Evolutionary conservation across 2,329 filamentous ascomycete species (phyloP), one percentile per base, ranked within the genome.

Genomic region (Colletotrichum higginsianum): DNA sequence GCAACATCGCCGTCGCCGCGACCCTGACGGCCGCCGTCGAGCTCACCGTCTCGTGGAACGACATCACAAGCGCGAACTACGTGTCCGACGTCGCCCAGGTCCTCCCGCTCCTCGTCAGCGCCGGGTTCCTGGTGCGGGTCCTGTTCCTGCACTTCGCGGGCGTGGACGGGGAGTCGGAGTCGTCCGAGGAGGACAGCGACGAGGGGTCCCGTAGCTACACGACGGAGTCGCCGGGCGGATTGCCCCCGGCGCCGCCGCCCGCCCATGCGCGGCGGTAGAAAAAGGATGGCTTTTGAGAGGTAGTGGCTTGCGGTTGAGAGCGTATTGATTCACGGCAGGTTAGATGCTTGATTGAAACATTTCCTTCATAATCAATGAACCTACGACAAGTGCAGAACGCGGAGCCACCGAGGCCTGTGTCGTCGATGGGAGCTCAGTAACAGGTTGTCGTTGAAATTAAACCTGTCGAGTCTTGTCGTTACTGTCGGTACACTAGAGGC

Each of bases 31-130:
- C 77, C 1, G 78, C 78, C 4, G 75, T 82, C 57, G 81, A 83
- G 61, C 75, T 82, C 7, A 73, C 80, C 4, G 74, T 83, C 4
- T 56, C 56, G 1, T 83, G 80, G 80, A 83, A 83, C 44, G 52
- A 75, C 16, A 72, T 82, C 13, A 42, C 75, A 4, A 67, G 52
- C 9, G 70, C 75, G 21, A 73, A 77, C 40, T 68, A 75, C 8
- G 67, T 82, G 13, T 74, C 75, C 18, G 76, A 79, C 0, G 66
- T 76, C 1, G 77, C 77, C 0, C 81, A 83, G 62, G 61, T 78
- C 4, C 74, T 82, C 3, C 80, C 81, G 0, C 75, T 82, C 4
- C 66, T 82, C 18, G 50, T 82, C 46, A 79, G 76, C 11, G 44
- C 76, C 2, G 80, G 79, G 2, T 66, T 80, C 38, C 61, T 81